Base-by-base conservation (phyloP, 106 monocot species). In the Posidonia australis region DNA sequence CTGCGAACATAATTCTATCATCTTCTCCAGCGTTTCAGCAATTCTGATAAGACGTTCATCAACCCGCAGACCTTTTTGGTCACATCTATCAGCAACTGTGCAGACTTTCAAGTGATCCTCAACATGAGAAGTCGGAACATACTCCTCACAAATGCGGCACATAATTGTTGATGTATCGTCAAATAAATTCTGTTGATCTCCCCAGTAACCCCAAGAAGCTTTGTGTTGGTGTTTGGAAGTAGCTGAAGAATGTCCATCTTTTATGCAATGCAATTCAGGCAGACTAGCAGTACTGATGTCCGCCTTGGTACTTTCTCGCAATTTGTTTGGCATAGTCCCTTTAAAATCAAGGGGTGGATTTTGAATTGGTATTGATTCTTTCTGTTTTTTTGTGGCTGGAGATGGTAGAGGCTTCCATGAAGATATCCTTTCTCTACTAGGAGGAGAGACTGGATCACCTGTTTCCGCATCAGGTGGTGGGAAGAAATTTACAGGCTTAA, bases 121-220 rank as follows among this genome's bases (percentile, higher is more conserved):
- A 53, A 91, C 90, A 67, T 75, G 85, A 24, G 68, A 74, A 55
- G 85, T 99, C 12, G 85, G 85, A 77, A 98, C 98, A 85, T 91
- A 76, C 77, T 99, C 91, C 70, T 99, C 98, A 69, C 98, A 99
- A 64, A 99, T 99, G 54, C 98, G 91, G 66, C 98, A 99, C 84
- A 91, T 99, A 61, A 99, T 99, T 70, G 90, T 99, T 70, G 90
- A 79, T 30, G 76, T 72, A 9, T 91, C 87, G 61, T 91, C 91
- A 67, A 80, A 77, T 62, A 77, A 66, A 70, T 59, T 77, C 46
- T 77, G 87, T 32, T 90, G 90, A 72, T 99, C 98, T 47, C 76
- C 73, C 91, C 98, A 90, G 57, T 87, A 60, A 47, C 90, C 90
- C 90, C 98, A 91, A 60, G 91, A 98, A 66, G 70, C 54, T 54